Conservation (phyloP, 805 yeast genomes). For the Metschnikowia lochheadii region DNA sequence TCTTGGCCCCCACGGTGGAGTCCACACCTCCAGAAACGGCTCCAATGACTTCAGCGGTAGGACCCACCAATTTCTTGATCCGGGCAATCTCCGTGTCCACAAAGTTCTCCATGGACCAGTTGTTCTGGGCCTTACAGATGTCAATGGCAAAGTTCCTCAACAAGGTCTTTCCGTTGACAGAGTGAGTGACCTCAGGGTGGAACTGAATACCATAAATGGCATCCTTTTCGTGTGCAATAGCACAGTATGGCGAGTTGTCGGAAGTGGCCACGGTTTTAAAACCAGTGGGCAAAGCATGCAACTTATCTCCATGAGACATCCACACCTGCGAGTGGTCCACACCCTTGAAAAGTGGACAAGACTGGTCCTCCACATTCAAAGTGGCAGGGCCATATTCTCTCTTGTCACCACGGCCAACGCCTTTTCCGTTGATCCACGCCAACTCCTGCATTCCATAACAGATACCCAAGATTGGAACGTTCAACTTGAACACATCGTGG, state of each 20-base stretch:
- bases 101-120: slow-evolving; percentile 98
- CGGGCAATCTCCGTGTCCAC: slow-evolving; percentile 94
- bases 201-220: slow-evolving; percentile 92
- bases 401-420: slow-evolving; percentile 93
- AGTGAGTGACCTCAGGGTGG: slow-evolving; percentile 98
- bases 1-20: slow-evolving; percentile 97
- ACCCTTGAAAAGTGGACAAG: slow-evolving; percentile 74
- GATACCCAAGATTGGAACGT: slow-evolving; percentile 93
- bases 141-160: slow-evolving; percentile 89
- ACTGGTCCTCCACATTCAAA: slow-evolving; percentile 64
- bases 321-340: slow-evolving; percentile 95
- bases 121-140: slow-evolving; percentile 80
- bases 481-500: slow-evolving; percentile 82
- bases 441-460: slow-evolving; percentile 99
- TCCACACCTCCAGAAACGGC: slow-evolving; percentile 99
- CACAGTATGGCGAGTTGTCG: slow-evolving; percentile 93
- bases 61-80: slow-evolving; percentile 88
- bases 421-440: slow-evolving; percentile 95
- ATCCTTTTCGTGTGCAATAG: slow-evolving; percentile 71
- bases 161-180: slow-evolving; percentile 81
- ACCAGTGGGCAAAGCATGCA: slow-evolving; percentile 83
- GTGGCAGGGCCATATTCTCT: slow-evolving; percentile 98
- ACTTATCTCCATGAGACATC: slow-evolving; percentile 99
- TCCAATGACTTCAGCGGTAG: slow-evolving; percentile 97
- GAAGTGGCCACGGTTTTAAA: slow-evolving; percentile 87